Base-by-base conservation (phyloP, 2,329 filamentous ascomycete genomes). In the Stromatinia cepivora region DNA sequence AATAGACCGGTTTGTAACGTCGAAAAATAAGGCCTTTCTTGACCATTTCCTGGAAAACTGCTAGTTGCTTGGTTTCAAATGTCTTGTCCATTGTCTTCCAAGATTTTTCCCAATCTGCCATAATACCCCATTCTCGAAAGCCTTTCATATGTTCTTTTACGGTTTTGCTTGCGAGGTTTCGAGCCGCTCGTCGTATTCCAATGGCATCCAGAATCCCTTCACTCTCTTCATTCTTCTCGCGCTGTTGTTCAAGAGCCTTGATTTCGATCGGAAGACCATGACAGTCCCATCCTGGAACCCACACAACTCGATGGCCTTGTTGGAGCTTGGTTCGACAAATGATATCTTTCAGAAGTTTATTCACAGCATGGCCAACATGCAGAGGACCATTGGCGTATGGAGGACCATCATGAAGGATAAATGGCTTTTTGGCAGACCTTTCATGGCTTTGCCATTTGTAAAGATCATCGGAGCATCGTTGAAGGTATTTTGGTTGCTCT, bases 201-300 rank as follows among this genome's bases (percentile, higher is more conserved):
- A 88, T 81, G 0, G 87, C 34, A 80, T 82, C 77, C 84, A 83
- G 61, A 75, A 77, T 71, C 31, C 81, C 76, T n/a, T 80, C 77
- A 15, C 67, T 69, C 70, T 74, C 62, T 54, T 74, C 71, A 39
- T 61, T 59, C 57, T 76, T 69, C 48, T 71, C 70, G 50, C 72
- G 72, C 28, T 75, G 69, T 69, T 74, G 76, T 53, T 75, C 78
- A 22, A 99, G 85, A 34, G 94, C 95, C 81, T 98, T 99, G 75
- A 98, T 86, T 84, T 99, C 95, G 77, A 99, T 99, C 0, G 95
- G 95, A 62, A 99, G 85, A 0, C 95, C 95, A 82, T 99, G 95
- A 74, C 95, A 99, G 79, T 99, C 96, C 95, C 95, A 99, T 58
- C 95, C 94, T 2, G 95, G 95, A 22, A 93, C 84, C 77, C 96